Conservation (phyloP, 2,329 filamentous ascomycete genomes). For the Penicillium sp. region DNA sequence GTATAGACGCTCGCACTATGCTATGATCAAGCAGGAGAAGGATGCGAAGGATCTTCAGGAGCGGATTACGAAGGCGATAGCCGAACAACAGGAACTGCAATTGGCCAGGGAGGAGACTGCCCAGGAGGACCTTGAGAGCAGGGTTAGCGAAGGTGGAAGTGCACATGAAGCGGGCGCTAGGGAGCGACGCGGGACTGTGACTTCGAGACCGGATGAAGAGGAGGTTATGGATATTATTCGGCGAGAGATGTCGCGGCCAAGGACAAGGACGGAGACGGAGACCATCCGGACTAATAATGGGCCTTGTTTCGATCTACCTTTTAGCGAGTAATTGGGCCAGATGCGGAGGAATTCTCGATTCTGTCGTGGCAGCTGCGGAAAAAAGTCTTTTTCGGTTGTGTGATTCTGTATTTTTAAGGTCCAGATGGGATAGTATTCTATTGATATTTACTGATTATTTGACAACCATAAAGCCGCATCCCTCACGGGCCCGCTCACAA, state of each 20-base stretch:
- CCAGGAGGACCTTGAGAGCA: neutral
- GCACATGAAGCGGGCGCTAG: neutral
- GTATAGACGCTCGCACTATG: slow-evolving; percentile 25
- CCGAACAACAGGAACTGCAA: slow-evolving; percentile 4
- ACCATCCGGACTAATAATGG: slow-evolving; percentile 12
- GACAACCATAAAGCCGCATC: slow-evolving; percentile 61
- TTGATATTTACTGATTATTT: slow-evolving; percentile 45
- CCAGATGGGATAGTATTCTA: too few species aligned
- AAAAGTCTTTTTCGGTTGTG: neutral
- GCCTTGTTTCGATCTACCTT: slow-evolving; percentile 19
- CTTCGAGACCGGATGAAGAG: slow-evolving; percentile 2
- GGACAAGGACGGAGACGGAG: neutral
- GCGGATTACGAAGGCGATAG: slow-evolving; percentile 12
- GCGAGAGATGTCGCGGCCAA: slow-evolving; percentile 16
- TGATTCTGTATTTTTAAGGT: neutral
- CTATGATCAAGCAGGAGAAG: slow-evolving; percentile 17
- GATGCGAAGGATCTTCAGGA: slow-evolving; percentile 19
- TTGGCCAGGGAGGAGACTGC: neutral
- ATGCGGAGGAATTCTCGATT: neutral
- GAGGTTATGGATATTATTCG: slow-evolving; percentile 13
- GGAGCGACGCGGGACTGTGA: slow-evolving; percentile 4
- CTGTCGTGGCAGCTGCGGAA: neutral
- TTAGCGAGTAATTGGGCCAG: neutral
- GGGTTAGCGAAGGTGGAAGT: slow-evolving; percentile 3
- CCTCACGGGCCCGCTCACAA: slow-evolving; percentile 58